Evolutionary conservation across 257 asterid species (phyloP).

Genomic region (Nicotiana knightiana): DNA sequence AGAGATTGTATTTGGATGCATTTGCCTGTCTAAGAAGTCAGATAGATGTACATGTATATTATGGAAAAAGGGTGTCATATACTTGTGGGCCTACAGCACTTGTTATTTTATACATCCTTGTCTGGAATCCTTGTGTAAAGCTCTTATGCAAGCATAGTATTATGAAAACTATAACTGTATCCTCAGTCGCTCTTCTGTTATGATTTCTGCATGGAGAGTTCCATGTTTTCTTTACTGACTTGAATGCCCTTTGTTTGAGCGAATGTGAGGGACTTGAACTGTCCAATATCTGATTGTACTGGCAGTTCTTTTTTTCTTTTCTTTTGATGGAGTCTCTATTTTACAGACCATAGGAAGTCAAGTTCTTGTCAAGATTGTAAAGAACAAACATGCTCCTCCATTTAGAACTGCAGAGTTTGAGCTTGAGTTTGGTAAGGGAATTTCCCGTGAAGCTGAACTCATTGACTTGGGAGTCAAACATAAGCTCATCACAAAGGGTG

Average conservation of each 20-base stretch:
- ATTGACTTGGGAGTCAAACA: conserved; percentile 70
- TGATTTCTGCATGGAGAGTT: not conserved
- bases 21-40: not conserved
- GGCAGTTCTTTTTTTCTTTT: not conserved
- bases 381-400: conserved; percentile 96
- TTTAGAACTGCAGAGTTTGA: conserved; percentile 72
- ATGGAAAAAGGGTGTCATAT: not conserved
- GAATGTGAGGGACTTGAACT: not conserved
- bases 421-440: conserved; percentile 88
- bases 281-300: not conserved
- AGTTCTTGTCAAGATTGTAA: conserved; percentile 81
- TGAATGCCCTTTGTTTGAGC: not conserved
- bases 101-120: not conserved
- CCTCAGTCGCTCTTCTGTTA: not conserved
- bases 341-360: conserved; percentile 75
- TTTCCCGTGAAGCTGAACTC: conserved; percentile 63
- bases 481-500: conserved; percentile 47
- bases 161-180: not conserved
- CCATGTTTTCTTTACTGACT: not conserved
- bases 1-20: too few relatives aligned
- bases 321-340: not conserved
- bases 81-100: not conserved
- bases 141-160: not conserved
- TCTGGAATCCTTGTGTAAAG: not conserved
- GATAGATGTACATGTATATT: not conserved